Percentiles rank a stretch among this genome's conserved stretches.
These are phyloP conservation scores for Arachnomyces sp. DNA, from an alignment of 2,329 filamentous ascomycete genomes.

Conservation along the genomic window DNA sequence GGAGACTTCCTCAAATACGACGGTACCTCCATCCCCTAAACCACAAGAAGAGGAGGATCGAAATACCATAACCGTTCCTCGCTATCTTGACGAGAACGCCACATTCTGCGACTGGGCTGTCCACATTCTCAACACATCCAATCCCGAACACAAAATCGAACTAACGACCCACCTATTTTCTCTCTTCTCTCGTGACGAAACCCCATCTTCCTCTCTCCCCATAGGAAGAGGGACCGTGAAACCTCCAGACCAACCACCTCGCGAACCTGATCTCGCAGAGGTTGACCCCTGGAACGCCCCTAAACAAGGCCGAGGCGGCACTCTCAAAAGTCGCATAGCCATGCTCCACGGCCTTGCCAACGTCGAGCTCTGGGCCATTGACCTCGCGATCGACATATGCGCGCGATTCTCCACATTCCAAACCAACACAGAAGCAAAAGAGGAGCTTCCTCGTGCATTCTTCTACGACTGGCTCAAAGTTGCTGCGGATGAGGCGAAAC, in stretches of 20 bases:
- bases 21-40: no score
- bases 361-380: slow-evolving; percentile 43
- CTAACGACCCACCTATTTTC: slow-evolving; percentile 38
- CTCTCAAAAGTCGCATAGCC: slow-evolving; percentile 36
- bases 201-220: slow-evolving; percentile 33
- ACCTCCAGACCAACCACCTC: slow-evolving; percentile 35
- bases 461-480: slow-evolving; percentile 44
- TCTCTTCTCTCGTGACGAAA: slow-evolving; percentile 32
- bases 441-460: slow-evolving; percentile 35
- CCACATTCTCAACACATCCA: slow-evolving; percentile 37
- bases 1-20: no score
- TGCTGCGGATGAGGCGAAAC: slow-evolving; percentile 41
- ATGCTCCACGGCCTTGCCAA: slow-evolving; percentile 43
- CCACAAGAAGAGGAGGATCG: not conserved
- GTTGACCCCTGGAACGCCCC: slow-evolving; percentile 36
- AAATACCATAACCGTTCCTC: slow-evolving; percentile 9
- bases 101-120: slow-evolving; percentile 42
- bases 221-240: slow-evolving; percentile 30
- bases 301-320: slow-evolving; percentile 34
- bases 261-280: slow-evolving; percentile 31
- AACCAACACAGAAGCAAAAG: slow-evolving; percentile 19
- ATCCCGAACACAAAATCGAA: slow-evolving; percentile 42
- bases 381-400: slow-evolving; percentile 41
- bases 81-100: slow-evolving; percentile 33
- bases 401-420: slow-evolving; percentile 39